Base-by-base conservation (phyloP, 75 land plant genomes). In the Larix kaempferi region DNA sequence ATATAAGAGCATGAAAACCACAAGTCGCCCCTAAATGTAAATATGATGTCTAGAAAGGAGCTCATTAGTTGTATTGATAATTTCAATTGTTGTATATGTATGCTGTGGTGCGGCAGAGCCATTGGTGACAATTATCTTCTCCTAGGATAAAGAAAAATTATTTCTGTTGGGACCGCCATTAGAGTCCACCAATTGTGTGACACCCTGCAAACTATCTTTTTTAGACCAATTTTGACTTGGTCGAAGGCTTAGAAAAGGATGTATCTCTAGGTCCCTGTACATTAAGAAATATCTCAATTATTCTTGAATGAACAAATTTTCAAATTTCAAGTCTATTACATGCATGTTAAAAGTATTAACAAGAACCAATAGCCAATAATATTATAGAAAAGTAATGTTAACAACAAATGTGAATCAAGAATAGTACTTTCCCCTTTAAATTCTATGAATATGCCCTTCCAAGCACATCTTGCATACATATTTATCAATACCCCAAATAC, bases 381-480 rank as follows among this genome's bases (percentile, higher is more conserved):
- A 33, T 44, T 8, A 54, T n/a, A 67, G 29, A 41, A 69, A 37
- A n/a, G 16, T 22, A 62, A 25, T 22, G 39, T 41, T 77, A 21
- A 39, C 35, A 60, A 14, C 35, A 65, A n/a, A n/a, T n/a, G 49
- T 13, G 35, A 56, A 22, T 44, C 23, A 73, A 25, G 37, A n/a
- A 11, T 8, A 26, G 56, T 72, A 78, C 80, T 74, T 71, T 77
- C 52, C 54, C 79, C 26, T 19, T 44, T n/a, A 74, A 65, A 44
- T n/a, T 57, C n/a, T 52, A 29, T 25, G 56, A 23, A 25, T 66
- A 33, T 49, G 56, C 8, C 35, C 56, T 77, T 66, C 56, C 71
- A 71, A 77, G 59, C 59, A 63, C 58, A 49, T 37, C 80, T 33
- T 26, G 75, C 80, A 57, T 76, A 26, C 59, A 52, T 56, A 22